Evolutionary conservation across 2,329 filamentous ascomycete species (phyloP).

Genomic region (Aspergillus sergii): DNA sequence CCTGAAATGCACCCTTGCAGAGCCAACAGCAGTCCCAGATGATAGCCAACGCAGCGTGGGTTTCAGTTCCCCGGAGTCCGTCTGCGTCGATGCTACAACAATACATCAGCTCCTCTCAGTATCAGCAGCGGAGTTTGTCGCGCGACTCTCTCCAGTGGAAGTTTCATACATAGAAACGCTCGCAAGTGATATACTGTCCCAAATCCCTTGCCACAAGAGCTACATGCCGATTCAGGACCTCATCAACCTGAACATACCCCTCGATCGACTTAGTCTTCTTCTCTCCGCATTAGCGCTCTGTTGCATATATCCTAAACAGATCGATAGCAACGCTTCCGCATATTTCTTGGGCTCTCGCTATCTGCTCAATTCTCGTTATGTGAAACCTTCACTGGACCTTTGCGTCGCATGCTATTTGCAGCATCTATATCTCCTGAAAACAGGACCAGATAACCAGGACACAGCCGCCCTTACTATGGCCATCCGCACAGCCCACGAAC

Average conservation of each 20-base stretch:
- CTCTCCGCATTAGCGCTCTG: background rate
- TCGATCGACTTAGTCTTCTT: background rate
- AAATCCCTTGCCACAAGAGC: background rate
- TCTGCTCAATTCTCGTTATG: background rate
- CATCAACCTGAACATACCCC: background rate
- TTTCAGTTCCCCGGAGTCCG: background rate
- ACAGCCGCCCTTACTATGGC: background rate
- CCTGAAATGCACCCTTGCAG: background rate
- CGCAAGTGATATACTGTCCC: background rate
- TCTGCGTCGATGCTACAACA: background rate
- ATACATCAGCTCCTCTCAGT: background rate
- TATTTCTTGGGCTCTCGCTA: background rate
- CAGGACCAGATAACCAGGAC: background rate
- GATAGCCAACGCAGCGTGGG: background rate
- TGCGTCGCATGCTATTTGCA: constrained; percentile 1
- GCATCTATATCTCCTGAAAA: background rate
- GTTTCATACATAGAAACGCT: background rate
- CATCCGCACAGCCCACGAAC: background rate
- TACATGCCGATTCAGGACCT: background rate
- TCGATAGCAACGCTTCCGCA: background rate
- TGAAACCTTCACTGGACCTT: background rate
- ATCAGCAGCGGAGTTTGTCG: background rate
- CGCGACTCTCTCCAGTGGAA: background rate
- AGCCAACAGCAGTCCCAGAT: background rate
- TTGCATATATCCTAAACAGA: background rate